Evolutionary conservation across 768 basidiomycete species (phyloP).

Genomic region (Boletellus ananiceps): DNA sequence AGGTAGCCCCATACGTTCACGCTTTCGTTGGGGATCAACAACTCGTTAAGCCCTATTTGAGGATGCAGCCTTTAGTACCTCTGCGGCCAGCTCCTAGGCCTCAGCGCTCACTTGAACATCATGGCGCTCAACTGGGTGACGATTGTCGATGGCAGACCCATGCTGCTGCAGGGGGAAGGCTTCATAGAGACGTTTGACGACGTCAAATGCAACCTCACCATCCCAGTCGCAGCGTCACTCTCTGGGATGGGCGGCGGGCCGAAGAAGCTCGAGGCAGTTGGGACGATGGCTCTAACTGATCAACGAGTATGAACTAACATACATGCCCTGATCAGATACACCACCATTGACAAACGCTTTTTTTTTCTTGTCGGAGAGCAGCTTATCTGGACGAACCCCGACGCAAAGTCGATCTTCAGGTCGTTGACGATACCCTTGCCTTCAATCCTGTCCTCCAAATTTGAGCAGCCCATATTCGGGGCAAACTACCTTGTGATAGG

Average conservation of each 20-base stretch:
- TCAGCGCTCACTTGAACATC: neutral
- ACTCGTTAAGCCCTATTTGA: neutral
- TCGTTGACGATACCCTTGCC: conserved; percentile 54
- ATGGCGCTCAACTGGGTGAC: conserved; percentile 84
- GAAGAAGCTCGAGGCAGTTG: conserved; percentile 55
- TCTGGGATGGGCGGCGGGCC: conserved; percentile 52
- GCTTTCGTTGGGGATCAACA: neutral
- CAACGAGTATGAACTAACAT: conserved; percentile 50
- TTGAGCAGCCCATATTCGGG: conserved; percentile 72
- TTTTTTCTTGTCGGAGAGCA: conserved; percentile 27
- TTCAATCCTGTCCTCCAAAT: conserved; percentile 62
- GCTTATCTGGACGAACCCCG: conserved; percentile 57
- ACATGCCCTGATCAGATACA: neutral
- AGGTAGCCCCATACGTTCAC: conserved; percentile 51
- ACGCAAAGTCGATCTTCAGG: conserved; percentile 33
- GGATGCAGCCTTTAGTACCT: neutral
- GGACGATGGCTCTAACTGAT: conserved; percentile 63
- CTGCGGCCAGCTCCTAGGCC: neutral
- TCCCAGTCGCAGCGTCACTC: conserved; percentile 49
- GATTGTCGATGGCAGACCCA: conserved; percentile 50
- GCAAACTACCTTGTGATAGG: conserved; percentile 64
- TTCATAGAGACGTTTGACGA: conserved; percentile 54
- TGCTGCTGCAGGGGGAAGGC: conserved; percentile 62
- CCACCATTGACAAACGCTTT: conserved; percentile 2
- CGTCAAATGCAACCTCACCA: conserved; percentile 52